These are phyloP conservation scores for Termitomyces sp. DNA, from an alignment of 768 basidiomycete genomes.

Conservation along the genomic window DNA sequence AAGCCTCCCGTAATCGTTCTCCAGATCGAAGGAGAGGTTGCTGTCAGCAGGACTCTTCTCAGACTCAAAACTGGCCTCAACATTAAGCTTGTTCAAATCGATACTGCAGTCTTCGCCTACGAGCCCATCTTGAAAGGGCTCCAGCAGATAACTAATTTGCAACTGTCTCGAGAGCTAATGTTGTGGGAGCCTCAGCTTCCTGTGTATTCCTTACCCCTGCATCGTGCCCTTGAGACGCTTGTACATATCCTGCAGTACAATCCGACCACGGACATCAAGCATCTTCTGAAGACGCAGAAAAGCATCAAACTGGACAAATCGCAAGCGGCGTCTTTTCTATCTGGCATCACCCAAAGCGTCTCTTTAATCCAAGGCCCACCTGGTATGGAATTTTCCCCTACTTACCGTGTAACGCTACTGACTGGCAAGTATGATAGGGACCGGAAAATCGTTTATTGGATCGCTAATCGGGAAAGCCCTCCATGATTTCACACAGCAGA, in stretches of 20 bases:
- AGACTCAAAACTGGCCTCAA: neutral
- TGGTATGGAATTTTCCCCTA: neutral
- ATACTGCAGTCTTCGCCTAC: neutral
- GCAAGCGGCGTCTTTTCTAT: neutral
- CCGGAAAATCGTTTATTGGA: neutral
- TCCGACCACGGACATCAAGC: neutral
- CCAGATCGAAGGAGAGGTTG: neutral
- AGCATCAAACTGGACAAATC: neutral
- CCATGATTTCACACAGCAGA: neutral
- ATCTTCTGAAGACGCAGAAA: neutral
- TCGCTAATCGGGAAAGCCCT: neutral
- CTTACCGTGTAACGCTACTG: no score
- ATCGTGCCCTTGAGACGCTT: neutral
- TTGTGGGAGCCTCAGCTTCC: neutral
- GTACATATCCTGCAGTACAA: neutral
- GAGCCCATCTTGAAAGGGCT: neutral
- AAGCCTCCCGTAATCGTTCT: neutral
- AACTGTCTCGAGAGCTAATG: neutral
- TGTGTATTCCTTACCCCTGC: neutral
- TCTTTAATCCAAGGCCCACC: conserved; percentile 1
- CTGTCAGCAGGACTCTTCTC: neutral
- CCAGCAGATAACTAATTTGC: neutral
- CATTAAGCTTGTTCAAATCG: neutral
- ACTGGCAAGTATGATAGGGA: neutral
- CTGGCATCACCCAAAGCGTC: neutral